These are phyloP conservation scores for Coprinellus micaceus DNA, from an alignment of 768 basidiomycete species.

Conservation along the genomic window DNA sequence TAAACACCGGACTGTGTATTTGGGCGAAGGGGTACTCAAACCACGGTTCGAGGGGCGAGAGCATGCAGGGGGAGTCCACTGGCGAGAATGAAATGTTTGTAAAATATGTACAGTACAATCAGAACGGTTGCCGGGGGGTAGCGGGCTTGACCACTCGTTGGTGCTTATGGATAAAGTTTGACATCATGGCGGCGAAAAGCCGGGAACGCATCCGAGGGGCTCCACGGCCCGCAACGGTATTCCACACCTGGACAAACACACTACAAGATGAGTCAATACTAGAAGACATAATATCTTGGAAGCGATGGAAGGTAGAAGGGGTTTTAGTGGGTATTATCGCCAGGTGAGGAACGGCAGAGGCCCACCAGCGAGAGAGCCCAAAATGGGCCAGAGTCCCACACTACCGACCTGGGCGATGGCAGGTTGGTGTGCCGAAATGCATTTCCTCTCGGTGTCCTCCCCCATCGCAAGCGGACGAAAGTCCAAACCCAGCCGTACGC, in stretches of 20 bases:
- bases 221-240: constrained; percentile 1
- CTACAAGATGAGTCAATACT: constrained; percentile 13
- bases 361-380: not conserved
- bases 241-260: constrained; percentile 18
- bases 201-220: constrained; percentile 10
- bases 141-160: too few species aligned
- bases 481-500: not conserved
- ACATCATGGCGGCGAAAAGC: constrained; percentile 12
- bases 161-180: constrained; percentile 17
- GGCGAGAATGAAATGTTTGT: too few species aligned
- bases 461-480: not conserved
- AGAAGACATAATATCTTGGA: constrained; percentile 17
- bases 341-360: too few species aligned
- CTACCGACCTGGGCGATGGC: not conserved
- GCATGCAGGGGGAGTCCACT: too few species aligned
- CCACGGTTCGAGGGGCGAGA: too few species aligned
- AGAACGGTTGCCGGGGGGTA: too few species aligned
- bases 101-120: too few species aligned
- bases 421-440: not conserved
- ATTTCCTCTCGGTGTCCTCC: not conserved
- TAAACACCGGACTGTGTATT: too few species aligned
- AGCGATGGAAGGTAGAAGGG: constrained; percentile 10
- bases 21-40: too few species aligned
- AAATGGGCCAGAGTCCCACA: not conserved
- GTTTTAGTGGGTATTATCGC: constrained; percentile 31